Base-by-base conservation (phyloP, 2,329 filamentous ascomycete genomes). In the Lachnellula suecica region DNA sequence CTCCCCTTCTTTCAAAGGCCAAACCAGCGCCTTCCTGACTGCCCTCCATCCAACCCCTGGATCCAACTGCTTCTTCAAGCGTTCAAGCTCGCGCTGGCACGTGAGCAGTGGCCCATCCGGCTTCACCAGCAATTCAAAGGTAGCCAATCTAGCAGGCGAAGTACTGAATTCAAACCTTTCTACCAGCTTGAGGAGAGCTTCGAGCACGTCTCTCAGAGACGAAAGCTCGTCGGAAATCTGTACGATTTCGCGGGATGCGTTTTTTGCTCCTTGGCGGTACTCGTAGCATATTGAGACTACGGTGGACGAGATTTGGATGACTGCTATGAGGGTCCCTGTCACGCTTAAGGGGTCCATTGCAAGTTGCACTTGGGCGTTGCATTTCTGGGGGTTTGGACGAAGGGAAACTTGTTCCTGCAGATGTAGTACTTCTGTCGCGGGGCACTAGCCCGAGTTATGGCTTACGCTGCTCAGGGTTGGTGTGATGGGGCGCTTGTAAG, bases 31-130 rank as follows among this genome's bases (percentile, higher is more conserved):
- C 29, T 34, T 47, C 34, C 23, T 47, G 3, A 55, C 34, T 29
- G 40, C 34, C 19, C 35, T n/a, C 45, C 45, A 40, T n/a, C 34
- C 35, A 20, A 19, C 13, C 23, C 40, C 31, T 40, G 19, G 8
- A 11, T 40, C 34, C 31, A 46, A 46, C 13, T 46, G 54, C 44
- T 5, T n/a, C 20, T 20, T 37, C 29, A 4, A 38, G 22, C 35
- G 13, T 20, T 27, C 35, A 8, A 47, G 20, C 35, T 47, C 22
- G 9, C 15, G 31, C 45, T 27, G 22, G 29, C 27, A 46, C 4
- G n/a, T 27, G 17, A 17, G 29, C 22, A 62, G 41, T 11, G 58
- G 50, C n/a, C n/a, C 60, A 9, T 15, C n/a, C 44, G 29, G 44
- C 23, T 22, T 46, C 25, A 22, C 44, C 34, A 20, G 15, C 27